phyloP scores from a whole-genome alignment of 495 filamentous ascomycete species.

The Neurospora pannonica region DNA sequence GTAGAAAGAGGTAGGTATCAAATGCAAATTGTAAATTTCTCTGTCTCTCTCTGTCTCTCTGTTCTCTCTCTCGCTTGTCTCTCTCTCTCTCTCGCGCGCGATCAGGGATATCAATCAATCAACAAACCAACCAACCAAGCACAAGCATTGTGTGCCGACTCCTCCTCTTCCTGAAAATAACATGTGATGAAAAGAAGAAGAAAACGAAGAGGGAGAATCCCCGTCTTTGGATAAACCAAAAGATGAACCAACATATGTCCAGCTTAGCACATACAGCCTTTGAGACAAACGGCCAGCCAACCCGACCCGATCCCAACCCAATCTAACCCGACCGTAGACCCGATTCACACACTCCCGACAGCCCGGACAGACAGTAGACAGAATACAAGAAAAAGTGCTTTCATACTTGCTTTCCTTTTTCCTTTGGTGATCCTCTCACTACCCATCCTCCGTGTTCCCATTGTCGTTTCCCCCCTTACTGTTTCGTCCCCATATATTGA shows the following conservation, averaged over 20 bases:
- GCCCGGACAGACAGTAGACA: not conserved
- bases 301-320: not conserved
- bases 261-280: not conserved
- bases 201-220: not conserved
- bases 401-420: not conserved
- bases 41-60: not conserved
- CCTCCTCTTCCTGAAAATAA: not conserved
- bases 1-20: not conserved
- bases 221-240: not conserved
- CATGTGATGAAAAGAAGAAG: conserved; percentile 2
- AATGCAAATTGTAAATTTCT: not conserved
- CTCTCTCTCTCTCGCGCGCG: not conserved
- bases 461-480: not conserved
- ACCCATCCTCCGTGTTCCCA: not conserved
- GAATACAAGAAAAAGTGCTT: not conserved
- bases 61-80: not conserved
- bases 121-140: not conserved
- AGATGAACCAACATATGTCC: conserved; percentile 5
- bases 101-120: not conserved
- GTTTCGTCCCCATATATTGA: not conserved
- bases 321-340: not conserved
- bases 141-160: not conserved
- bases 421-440: not conserved
- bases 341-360: not conserved
- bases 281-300: not conserved